Base-by-base conservation (phyloP, 805 yeast genomes). In the Limtongia smithiae region DNA sequence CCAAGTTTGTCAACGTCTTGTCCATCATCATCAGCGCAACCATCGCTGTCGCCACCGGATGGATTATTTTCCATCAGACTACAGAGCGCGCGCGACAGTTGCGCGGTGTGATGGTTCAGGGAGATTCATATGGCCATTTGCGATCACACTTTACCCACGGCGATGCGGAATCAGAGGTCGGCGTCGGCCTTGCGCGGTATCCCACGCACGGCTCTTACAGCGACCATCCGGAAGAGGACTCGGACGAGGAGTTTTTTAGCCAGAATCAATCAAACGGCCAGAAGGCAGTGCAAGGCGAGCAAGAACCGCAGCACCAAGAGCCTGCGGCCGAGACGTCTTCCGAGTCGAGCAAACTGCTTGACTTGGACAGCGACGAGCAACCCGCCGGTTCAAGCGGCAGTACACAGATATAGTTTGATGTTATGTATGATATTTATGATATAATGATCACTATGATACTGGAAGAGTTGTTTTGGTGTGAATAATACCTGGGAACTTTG, bases 11-110 rank as follows among this genome's bases (percentile, higher is more conserved):
- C 18, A 55, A 56, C 37, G 15, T 51, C 15, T 11, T 42, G 20
- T 51, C 55, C 2, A 56, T 56, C 6, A 11, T 38, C 8, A 21
- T 44, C 35, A 48, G 57, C 18, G 51, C 36, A 6, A 20, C 25
- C 12, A 21, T 56, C 3, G 60, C 54, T 14, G 50, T 50, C 12
- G 21, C 37, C 4, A 47, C 57, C 8, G 57, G 59, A 9, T 54
- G 53, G 50, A 44, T 51, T 1, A 54, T 56, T 24, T 56, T 54
- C 28, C 46, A 45, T 14, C 48, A 54, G 7, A 51, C 49, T 14
- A 37, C 48, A 21, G 40, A 39, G n/a, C 60, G 59, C 18, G 50
- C 51, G 17, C 21, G 44, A 9, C 12, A 38, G 1, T 22, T 51
- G 18, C 51, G 44, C 20, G 44, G 39, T 9, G 46, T 44, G 27